These are phyloP conservation scores for Trichodelitschia bisporula DNA, from an alignment of 495 filamentous ascomycete genomes.

Conservation along the genomic window DNA sequence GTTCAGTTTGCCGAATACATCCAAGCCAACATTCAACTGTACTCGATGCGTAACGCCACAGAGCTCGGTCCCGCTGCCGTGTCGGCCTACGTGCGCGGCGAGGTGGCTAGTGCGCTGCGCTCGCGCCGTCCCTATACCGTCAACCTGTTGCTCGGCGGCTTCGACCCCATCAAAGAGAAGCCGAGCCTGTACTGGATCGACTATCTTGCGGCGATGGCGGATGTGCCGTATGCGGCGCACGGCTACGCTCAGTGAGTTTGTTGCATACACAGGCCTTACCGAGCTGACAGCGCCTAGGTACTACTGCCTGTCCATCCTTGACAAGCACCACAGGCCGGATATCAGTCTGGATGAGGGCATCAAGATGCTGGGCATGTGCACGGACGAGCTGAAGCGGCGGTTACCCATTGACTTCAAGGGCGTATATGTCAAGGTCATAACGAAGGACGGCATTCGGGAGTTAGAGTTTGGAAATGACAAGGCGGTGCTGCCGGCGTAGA, in stretches of 20 bases:
- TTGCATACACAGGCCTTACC: background rate
- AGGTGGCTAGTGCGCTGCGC: constrained; percentile 71
- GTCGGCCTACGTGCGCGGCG: constrained; percentile 73
- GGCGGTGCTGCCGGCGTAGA: too few species aligned
- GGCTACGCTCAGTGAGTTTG: constrained; percentile 80
- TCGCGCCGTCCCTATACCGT: constrained; percentile 87
- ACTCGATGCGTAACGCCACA: constrained; percentile 90
- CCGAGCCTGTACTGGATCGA: constrained; percentile 92
- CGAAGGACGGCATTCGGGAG: constrained; percentile 69
- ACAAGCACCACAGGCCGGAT: constrained; percentile 94
- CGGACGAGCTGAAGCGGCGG: constrained; percentile 84
- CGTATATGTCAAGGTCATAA: constrained; percentile 63
- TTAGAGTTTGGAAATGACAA: constrained; percentile 59
- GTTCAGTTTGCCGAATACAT: constrained; percentile 99
- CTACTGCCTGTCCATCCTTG: constrained; percentile 85
- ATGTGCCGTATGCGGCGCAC: constrained; percentile 85
- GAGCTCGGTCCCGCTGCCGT: constrained; percentile 74
- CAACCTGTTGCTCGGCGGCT: constrained; percentile 80
- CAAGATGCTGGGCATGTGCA: constrained; percentile 79
- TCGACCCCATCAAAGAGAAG: constrained; percentile 67
- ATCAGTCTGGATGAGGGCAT: constrained; percentile 69
- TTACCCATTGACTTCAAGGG: constrained; percentile 98
- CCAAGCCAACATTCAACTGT: constrained; percentile 93
- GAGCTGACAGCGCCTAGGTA: constrained; percentile 23
- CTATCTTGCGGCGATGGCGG: constrained; percentile 72